Base-by-base conservation (phyloP, 75 land plant genomes). In the Selaginella tamariscina region DNA sequence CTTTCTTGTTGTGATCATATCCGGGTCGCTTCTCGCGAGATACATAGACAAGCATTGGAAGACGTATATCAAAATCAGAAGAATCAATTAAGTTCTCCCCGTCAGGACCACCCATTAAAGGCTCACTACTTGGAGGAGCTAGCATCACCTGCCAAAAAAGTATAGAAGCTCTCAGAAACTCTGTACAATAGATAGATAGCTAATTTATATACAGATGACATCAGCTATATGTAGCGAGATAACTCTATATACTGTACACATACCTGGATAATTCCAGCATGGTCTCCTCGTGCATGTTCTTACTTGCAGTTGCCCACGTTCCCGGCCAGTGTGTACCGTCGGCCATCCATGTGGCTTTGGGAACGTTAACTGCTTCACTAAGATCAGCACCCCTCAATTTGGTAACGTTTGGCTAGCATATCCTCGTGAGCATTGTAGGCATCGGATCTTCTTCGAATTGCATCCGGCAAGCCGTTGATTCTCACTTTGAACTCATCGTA, bases 11-110 rank as follows among this genome's bases (percentile, higher is more conserved):
- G 75, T 86, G 88, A 54, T 86, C 88, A 72, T 86, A 86, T 0
- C 86, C 88, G 24, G 86, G 84, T n/a, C 88, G 83, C 67, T 86
- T 86, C 72, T 86, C 88, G 59, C 88, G 81, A 30, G 88, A 92
- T 0, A 92, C 90, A 39, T 92, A 92, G n/a, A 92, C 97, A 56
- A 92, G 77, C 90, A 89, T 82, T 1, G 95, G 97, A 65, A 92
- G 71, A 11, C 97, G 71, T 27, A 83, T 77, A 56, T 92, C 97
- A 23, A 92, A 75, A 21, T 75, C 84, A 1, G 81, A 78, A 49
- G 87, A 81, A 73, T 89, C 95, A 29, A 91, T 69, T 29, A 67
- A 69, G 20, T 56, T 69, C 56, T 81, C 83, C 29, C 71, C 82
- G 15, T 65, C 75, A 30, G 71, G 67, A 29, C 75, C 31, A 0